Percentiles rank a stretch among this genome's conserved stretches.
Conservation (phyloP, 345 rosid species). For the Eucalyptus brandiana region DNA sequence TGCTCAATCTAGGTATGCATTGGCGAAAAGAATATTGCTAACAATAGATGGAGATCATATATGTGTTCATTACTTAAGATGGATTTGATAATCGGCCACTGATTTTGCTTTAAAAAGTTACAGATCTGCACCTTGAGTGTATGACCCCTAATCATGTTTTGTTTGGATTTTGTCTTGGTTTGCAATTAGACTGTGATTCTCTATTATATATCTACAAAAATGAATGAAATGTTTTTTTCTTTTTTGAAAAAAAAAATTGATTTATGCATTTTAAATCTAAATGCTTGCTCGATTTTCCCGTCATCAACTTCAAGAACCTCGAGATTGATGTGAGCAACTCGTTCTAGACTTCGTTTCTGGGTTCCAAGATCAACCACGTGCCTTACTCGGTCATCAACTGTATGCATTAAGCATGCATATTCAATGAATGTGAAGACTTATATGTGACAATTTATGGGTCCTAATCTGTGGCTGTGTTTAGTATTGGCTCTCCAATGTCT, state of each 20-base stretch:
- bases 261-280: background rate
- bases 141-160: too few species aligned
- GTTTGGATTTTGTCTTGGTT: too few species aligned
- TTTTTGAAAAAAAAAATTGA: too few species aligned
- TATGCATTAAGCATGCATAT: background rate
- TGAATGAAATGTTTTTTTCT: too few species aligned
- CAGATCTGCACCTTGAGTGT: too few species aligned
- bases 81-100: too few species aligned
- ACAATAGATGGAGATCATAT: accelerated
- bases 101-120: too few species aligned
- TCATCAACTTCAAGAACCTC: background rate
- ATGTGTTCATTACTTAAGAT: too few species aligned
- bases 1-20: too few species aligned
- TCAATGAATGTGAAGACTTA: background rate
- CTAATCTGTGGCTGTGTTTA: background rate
- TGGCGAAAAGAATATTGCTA: accelerated
- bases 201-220: too few species aligned
- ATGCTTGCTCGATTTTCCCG: background rate
- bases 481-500: background rate
- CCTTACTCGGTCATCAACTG: background rate
- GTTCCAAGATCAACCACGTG: background rate
- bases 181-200: too few species aligned
- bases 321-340: background rate
- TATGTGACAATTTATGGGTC: background rate
- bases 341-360: background rate